Percentiles rank a stretch among this genome's conserved stretches.
Evolutionary conservation across 768 basidiomycete species (phyloP).

Genomic region (Nevesoporus exiguus): DNA sequence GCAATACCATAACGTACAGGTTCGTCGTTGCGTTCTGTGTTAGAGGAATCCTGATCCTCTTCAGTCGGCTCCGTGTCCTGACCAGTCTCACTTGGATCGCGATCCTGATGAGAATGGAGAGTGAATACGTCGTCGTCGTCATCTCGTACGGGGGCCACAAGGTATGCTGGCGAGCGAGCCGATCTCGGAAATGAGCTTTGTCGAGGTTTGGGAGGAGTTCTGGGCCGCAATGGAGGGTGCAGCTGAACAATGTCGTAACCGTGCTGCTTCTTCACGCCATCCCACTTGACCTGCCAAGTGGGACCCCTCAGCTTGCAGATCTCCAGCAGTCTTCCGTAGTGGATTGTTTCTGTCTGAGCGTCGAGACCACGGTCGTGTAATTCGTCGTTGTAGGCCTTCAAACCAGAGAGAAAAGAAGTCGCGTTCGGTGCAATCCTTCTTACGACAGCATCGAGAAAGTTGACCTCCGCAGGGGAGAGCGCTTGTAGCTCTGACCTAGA

Average conservation of each 20-base stretch:
- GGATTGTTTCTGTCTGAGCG: slow-evolving; percentile 69
- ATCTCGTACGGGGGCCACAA: slow-evolving; percentile 29
- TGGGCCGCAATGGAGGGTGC: slow-evolving; percentile 10
- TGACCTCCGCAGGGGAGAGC: slow-evolving; percentile 55
- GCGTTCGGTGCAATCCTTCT: slow-evolving; percentile 61
- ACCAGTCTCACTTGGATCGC: slow-evolving; percentile 23
- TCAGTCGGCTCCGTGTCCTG: slow-evolving; percentile 19
- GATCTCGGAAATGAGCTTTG: slow-evolving; percentile 16
- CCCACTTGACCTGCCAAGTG: slow-evolving; percentile 84
- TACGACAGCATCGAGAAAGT: slow-evolving; percentile 74
- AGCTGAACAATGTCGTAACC: slow-evolving; percentile 33
- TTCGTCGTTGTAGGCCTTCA: slow-evolving; percentile 82
- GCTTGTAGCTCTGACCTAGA: slow-evolving; percentile 48
- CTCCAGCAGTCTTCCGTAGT: slow-evolving; percentile 80
- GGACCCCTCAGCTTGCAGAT: slow-evolving; percentile 76
- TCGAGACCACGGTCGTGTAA: slow-evolving; percentile 73
- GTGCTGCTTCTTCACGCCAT: slow-evolving; percentile 57
- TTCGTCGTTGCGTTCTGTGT: slow-evolving; percentile 24
- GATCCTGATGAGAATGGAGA: slow-evolving; percentile 42
- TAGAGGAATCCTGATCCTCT: slow-evolving; percentile 12
- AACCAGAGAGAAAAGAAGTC: slow-evolving; percentile 75
- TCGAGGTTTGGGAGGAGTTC: slow-evolving; percentile 17
- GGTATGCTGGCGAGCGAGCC: slow-evolving; percentile 23
- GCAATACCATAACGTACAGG: slow-evolving; percentile 4
- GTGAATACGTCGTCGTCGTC: slow-evolving; percentile 42